Percentiles rank a stretch among this genome's conserved stretches.
Evolutionary conservation across 2,329 filamentous ascomycete genomes (phyloP).

Genomic region (Botrytis deweyae): DNA sequence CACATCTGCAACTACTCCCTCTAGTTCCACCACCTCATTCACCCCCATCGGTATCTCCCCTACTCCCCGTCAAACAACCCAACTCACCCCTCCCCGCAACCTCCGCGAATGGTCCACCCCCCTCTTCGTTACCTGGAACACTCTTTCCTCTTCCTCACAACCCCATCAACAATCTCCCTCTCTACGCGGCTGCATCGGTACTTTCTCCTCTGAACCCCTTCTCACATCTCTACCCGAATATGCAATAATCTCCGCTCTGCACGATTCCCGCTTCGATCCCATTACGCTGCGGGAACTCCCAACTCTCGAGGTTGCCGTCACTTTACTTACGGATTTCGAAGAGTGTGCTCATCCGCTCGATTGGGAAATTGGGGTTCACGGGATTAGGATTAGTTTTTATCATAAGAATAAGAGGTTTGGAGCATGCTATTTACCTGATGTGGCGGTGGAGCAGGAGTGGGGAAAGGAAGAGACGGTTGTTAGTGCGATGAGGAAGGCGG

Average conservation of each 20-base stretch:
- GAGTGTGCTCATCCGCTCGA: conserved; percentile 70
- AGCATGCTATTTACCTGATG: conserved; percentile 88
- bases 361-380: conserved; percentile 85
- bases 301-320: conserved; percentile 65
- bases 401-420: conserved; percentile 72
- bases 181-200: conserved; percentile 93
- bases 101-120: conserved; percentile 56
- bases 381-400: conserved; percentile 82
- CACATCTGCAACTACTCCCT: conserved; percentile 46
- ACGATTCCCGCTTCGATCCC: conserved; percentile 50
- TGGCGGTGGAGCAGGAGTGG: conserved; percentile 92
- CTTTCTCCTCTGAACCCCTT: conserved; percentile 78
- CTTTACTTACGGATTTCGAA: conserved; percentile 84
- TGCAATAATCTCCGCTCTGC: conserved; percentile 72
- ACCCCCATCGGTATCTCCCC: conserved; percentile 28
- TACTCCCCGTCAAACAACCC: conserved; percentile 28
- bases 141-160: conserved; percentile 49
- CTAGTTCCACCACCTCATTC: conserved; percentile 44
- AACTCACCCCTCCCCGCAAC: conserved; percentile 25
- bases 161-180: conserved; percentile 41
- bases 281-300: conserved; percentile 47
- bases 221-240: conserved; percentile 73
- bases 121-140: conserved; percentile 89
- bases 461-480: conserved; percentile 87
- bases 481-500: conserved; percentile 91